Conservation (phyloP, 1,284 basidiomycete species). For the Boletellus sp. region DNA sequence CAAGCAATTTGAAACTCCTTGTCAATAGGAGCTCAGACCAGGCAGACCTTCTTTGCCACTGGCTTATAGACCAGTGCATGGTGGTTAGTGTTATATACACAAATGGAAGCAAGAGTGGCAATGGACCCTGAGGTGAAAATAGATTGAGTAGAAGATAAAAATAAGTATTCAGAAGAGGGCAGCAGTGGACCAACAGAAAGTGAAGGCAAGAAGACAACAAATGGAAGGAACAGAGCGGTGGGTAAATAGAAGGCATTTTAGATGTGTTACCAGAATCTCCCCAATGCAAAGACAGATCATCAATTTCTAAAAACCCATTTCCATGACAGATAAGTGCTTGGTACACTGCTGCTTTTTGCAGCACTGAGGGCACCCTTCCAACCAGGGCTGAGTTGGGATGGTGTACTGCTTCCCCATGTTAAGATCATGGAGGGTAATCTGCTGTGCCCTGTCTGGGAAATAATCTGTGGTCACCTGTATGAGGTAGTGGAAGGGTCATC, state of each 20-base stretch:
- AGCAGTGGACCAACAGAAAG: not conserved
- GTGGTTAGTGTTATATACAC: not conserved
- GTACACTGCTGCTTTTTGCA: rapidly evolving
- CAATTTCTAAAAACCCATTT: constrained; percentile 7
- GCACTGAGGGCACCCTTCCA: not conserved
- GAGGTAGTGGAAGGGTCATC: constrained; percentile 1
- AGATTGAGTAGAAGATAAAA: not conserved
- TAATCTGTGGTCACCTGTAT: not conserved
- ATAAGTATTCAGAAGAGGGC: not conserved
- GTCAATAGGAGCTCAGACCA: not conserved
- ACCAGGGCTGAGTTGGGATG: not conserved
- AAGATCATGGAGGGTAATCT: not conserved
- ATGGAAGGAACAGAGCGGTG: not conserved
- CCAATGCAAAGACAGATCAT: not conserved
- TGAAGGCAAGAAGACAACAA: too few relatives aligned
- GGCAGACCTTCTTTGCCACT: not conserved
- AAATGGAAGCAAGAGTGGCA: not conserved
- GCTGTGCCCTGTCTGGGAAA: not conserved
- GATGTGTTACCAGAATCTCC: not conserved
- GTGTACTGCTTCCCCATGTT: not conserved
- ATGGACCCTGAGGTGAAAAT: not conserved
- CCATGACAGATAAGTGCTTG: not conserved
- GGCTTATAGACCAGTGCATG: constrained; percentile 1
- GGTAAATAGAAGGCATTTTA: not conserved
- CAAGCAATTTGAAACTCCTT: not conserved